phyloP scores from a whole-genome alignment of 2,329 filamentous ascomycete genomes.

The Triangularia verruculosa region DNA sequence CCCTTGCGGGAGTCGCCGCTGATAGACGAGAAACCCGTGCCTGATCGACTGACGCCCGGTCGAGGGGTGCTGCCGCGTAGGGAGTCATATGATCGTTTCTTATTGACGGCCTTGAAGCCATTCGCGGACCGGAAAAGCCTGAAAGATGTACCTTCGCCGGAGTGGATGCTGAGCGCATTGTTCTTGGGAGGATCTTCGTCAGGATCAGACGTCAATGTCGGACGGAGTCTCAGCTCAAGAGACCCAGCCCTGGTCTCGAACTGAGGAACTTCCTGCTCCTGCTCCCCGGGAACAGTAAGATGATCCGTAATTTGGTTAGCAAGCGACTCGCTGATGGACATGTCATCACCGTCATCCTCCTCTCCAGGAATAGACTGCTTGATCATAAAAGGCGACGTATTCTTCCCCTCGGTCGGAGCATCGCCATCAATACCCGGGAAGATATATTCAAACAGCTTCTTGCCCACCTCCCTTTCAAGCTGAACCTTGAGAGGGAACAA shows the following conservation, averaged over 20 bases:
- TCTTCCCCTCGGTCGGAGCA: conserved; percentile 42
- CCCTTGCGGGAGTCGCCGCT: conserved; percentile 45
- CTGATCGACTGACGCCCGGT: conserved; percentile 45
- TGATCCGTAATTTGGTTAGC: conserved; percentile 35
- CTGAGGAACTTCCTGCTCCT: conserved; percentile 42
- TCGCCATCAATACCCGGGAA: conserved; percentile 78
- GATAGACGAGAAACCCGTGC: conserved; percentile 43
- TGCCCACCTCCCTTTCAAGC: conserved; percentile 86
- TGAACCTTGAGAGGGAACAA: conserved; percentile 92
- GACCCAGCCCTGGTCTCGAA: conserved; percentile 66
- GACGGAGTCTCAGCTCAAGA: conserved; percentile 76
- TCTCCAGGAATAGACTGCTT: conserved; percentile 44
- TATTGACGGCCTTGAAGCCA: conserved; percentile 43
- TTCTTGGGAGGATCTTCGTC: conserved; percentile 35
- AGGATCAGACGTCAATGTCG: conserved; percentile 67
- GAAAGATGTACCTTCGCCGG: conserved; percentile 49
- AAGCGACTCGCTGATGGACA: conserved; percentile 39
- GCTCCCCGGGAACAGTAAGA: conserved; percentile 33
- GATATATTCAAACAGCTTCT: conserved; percentile 93
- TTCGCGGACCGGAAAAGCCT: conserved; percentile 49
- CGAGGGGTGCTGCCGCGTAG: conserved; percentile 44
- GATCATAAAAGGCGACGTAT: conserved; percentile 59
- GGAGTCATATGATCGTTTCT: conserved; percentile 58
- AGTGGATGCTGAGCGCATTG: conserved; percentile 50
- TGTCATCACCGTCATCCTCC: conserved; percentile 49